Percentiles rank a stretch among this genome's conserved stretches.
phyloP scores from a whole-genome alignment of 139 green algal species.

The Pedinophyceae sp. region DNA sequence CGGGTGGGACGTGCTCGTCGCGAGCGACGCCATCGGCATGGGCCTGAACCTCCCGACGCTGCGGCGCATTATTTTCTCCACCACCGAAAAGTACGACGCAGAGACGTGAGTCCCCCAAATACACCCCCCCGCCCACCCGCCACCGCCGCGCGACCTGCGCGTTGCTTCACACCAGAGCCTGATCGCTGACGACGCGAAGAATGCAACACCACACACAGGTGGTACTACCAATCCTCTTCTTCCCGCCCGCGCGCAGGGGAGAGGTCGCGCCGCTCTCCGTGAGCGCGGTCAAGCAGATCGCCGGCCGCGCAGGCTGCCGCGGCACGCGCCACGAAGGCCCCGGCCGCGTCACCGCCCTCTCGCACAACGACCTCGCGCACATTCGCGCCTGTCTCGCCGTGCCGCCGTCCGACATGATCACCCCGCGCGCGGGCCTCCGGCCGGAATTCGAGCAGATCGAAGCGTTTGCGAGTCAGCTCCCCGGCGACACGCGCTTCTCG shows the following conservation, averaged over 20 bases:
- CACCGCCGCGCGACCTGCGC: not conserved
- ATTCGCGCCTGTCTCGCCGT: not conserved
- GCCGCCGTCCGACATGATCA: not conserved
- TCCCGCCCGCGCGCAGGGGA: constrained; percentile 10
- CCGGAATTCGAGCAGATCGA: constrained; percentile 62
- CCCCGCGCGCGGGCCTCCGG: constrained; percentile 4
- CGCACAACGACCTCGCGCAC: not conserved
- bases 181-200: too few species aligned
- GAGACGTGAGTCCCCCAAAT: too few species aligned
- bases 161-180: constrained; percentile 8
- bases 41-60: constrained; percentile 97
- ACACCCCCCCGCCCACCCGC: not conserved
- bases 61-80: constrained; percentile 68
- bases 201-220: too few species aligned
- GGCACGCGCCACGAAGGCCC: constrained; percentile 11
- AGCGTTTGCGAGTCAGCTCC: constrained; percentile 22
- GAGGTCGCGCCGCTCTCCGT: constrained; percentile 9
- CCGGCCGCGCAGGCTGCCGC: constrained; percentile 23
- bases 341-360: not conserved
- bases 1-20: constrained; percentile 61
- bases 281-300: constrained; percentile 53
- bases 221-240: constrained; percentile 14
- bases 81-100: constrained; percentile 60
- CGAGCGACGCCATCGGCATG: constrained; percentile 91
- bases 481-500: constrained; percentile 7